phyloP scores from a whole-genome alignment of 2,329 filamentous ascomycete genomes.

The Colletotrichum ledebouriae region DNA sequence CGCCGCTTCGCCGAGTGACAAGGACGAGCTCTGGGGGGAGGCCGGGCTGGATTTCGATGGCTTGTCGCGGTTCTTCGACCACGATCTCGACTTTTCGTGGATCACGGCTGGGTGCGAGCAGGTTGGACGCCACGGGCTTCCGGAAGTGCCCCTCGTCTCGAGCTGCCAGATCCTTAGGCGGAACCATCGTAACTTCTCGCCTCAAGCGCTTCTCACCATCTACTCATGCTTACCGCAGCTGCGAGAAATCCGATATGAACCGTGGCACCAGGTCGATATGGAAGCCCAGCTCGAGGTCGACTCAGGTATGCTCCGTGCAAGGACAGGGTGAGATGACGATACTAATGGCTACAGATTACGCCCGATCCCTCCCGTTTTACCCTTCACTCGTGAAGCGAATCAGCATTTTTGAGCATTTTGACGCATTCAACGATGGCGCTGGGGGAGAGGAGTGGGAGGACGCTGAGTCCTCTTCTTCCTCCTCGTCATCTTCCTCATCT shows the following conservation, averaged over 20 bases:
- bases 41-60: conserved; percentile 45
- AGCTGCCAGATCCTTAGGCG: conserved; percentile 43
- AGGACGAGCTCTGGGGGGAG: conserved; percentile 43
- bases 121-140: conserved; percentile 43
- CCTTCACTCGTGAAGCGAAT: conserved; percentile 42
- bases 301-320: conserved; percentile 29
- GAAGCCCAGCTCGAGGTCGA: conserved; percentile 42
- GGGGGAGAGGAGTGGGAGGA: conserved; percentile 37
- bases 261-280: conserved; percentile 44
- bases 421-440: conserved; percentile 33
- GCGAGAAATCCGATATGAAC: conserved; percentile 43
- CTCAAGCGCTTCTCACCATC: conserved; percentile 43
- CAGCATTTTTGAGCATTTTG: conserved; percentile 45
- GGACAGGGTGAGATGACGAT: not conserved
- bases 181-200: conserved; percentile 45
- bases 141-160: conserved; percentile 43
- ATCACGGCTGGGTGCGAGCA: conserved; percentile 42
- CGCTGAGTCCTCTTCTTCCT: conserved; percentile 21
- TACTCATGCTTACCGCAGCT: conserved; percentile 44
- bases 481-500: too few relatives aligned
- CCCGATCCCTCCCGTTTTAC: conserved; percentile 44
- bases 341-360: conserved; percentile 40
- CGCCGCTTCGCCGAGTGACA: conserved; percentile 46
- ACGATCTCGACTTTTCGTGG: conserved; percentile 44
- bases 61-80: conserved; percentile 46